A percentile compares a stretch with the other conserved stretches of the same genome.
Conservation (phyloP, 1,284 basidiomycete genomes). For the Irpex sp. region DNA sequence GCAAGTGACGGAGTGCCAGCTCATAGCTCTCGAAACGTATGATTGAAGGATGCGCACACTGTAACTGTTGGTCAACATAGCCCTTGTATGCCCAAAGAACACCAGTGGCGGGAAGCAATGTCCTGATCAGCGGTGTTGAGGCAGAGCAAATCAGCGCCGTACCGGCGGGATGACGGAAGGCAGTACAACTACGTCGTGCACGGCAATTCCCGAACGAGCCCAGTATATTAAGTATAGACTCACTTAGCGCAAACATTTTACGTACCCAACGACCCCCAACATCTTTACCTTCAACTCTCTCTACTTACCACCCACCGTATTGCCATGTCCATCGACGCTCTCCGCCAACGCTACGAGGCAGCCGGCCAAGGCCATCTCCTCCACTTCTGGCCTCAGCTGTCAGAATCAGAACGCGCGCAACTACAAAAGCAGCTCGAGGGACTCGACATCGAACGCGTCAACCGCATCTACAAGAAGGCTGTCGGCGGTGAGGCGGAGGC, state of each 20-base stretch:
- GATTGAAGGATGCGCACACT: not conserved
- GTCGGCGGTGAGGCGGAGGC: conserved; percentile 62
- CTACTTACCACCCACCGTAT: not conserved
- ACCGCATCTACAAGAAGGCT: conserved; percentile 82
- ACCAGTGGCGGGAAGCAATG: not conserved
- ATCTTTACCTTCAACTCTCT: conserved; percentile 1
- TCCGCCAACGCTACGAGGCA: conserved; percentile 62
- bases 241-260: conserved; percentile 1
- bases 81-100: not conserved
- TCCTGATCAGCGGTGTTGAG: not conserved
- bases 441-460: conserved; percentile 90
- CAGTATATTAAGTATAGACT: conserved; percentile 7
- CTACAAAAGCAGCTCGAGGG: conserved; percentile 75
- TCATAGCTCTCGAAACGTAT: not conserved
- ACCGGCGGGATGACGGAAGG: not conserved
- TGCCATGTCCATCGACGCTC: conserved; percentile 29
- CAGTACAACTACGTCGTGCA: conserved; percentile 8
- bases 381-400: conserved; percentile 80
- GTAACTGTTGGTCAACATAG: not conserved
- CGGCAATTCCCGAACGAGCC: conserved; percentile 13
- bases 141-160: not conserved
- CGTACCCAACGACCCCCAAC: conserved; percentile 5
- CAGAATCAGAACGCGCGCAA: conserved; percentile 57
- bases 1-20: not conserved
- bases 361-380: conserved; percentile 91